Conservation (phyloP, 768 basidiomycete species). For the Suillus variegatus region DNA sequence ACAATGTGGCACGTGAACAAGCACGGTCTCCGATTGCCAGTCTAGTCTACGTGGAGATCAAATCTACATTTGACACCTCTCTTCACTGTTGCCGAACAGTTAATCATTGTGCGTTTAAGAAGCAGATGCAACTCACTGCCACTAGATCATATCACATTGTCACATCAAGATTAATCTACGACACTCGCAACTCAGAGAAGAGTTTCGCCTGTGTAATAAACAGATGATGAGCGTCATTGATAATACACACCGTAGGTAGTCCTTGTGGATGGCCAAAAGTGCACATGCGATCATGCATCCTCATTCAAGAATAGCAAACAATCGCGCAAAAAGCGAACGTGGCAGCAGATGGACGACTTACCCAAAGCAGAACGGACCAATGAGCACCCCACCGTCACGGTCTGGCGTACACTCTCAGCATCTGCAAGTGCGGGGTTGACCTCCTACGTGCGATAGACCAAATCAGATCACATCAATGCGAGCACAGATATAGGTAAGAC, state of each 20-base stretch:
- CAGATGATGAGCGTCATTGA: background rate
- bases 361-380: conserved; percentile 81
- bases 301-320: background rate
- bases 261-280: background rate
- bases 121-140: background rate
- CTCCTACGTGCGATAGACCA: conserved; percentile 52
- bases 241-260: background rate
- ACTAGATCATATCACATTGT: background rate
- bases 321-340: background rate
- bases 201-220: background rate
- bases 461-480: background rate
- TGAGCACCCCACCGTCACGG: conserved; percentile 88
- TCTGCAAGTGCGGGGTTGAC: conserved; percentile 93
- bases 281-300: background rate
- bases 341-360: conserved; percentile 36
- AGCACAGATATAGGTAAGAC: no score
- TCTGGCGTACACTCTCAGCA: conserved; percentile 72
- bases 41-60: no score
- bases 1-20: background rate
- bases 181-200: background rate
- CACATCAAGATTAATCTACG: background rate
- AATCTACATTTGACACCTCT: background rate
- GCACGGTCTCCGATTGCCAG: background rate
- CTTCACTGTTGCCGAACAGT: background rate
- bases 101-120: background rate